Evolutionary conservation across 148 eudicot species (phyloP), one percentile per base, ranked within the genome.

Genomic region (Suaeda aralocaspica): DNA sequence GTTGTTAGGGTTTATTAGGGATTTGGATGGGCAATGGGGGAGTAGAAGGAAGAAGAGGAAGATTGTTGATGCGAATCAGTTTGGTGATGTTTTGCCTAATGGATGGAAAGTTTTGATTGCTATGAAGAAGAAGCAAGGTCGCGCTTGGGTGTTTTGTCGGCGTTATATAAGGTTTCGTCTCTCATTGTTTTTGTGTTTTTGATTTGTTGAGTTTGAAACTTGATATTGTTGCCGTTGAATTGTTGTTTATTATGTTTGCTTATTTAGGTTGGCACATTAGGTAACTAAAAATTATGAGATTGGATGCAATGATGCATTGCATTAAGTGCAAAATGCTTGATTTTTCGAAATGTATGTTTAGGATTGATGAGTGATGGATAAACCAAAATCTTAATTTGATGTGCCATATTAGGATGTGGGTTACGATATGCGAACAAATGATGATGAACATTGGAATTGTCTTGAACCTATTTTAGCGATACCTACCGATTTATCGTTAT

Each of bases 21-120:
- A 82, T 12, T 81, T 91, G 77, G 77, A 82, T 21, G 98, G 98
- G 41, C 82, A 86, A 67, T 94, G 98, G 98, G 90, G 88, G 48
- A 94, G 96, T 85, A 76, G 88, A 67, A 91, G 98, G 84, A 89
- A 59, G 84, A 91, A 85, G 87, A 81, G 90, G 73, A 91, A 82
- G 80, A 79, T 89, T 70, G 97, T 94, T 11, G 98, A 91, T 70
- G 97, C 98, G 0, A 76, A 79, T 59, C 70, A 65, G 72, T 86
- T 91, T 67, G 97, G 98, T 18, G 87, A 89, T 78, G 74, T 36
- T 3, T 77, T 94, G 84, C 98, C 98, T 1, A 77, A 74, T 61
- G 96, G 95, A 59, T 92, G 96, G 96, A 90, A 80, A 81, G 77
- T 92, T 53, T 72, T 79, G 76, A 75, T 92, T 45, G 84, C 81